Base-by-base conservation (phyloP, 2,329 filamentous ascomycete species). In the Penicillium sumatraense region DNA sequence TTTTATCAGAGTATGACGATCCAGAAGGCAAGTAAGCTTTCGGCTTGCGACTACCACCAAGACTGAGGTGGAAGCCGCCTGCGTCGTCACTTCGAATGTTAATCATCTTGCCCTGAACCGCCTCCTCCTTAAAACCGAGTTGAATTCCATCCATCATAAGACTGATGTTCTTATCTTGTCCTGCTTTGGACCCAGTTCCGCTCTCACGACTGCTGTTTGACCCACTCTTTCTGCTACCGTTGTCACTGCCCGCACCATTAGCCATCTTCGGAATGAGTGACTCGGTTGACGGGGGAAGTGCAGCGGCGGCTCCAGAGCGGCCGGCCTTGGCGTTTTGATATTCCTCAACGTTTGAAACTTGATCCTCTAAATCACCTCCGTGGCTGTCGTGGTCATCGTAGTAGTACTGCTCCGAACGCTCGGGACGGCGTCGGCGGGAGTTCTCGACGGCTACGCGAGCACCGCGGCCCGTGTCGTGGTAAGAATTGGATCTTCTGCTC, bases 141-240 rank as follows among this genome's bases (percentile, higher is more conserved):
- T 69, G 74, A 35, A 77, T 66, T 21, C 75, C 75, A 42, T 75
- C 72, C 61, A 77, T 69, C 14, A 64, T 69, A 61, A 77, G 73
- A 45, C 70, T 70, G 58, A 77, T 71, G 48, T 69, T 72, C 50
- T 73, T 71, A 42, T 72, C 67, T 11, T 75, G 57, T 2, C 55
- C 74, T 20, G 61, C 58, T 47, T 71, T 72, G 41, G 70, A 68
- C 13, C 68, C 65, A 20, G 64, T 65, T 20, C 66, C 68, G 53
- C 74, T 76, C 24, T 68, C 74, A 23, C 72, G 73, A 60, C 75
- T 77, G 63, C 75, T 75, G 58, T 69, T 71, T 5, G 74, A 75
- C 18, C 71, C 72, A 54, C 69, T 77, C 51, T 75, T 75, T 49
- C 74, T 72, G 49, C 74, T 77, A 23, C 71, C 74, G 40, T 70